These are phyloP conservation scores for Neonothopanus nambi DNA, from an alignment of 1,284 basidiomycete genomes.

Conservation along the genomic window DNA sequence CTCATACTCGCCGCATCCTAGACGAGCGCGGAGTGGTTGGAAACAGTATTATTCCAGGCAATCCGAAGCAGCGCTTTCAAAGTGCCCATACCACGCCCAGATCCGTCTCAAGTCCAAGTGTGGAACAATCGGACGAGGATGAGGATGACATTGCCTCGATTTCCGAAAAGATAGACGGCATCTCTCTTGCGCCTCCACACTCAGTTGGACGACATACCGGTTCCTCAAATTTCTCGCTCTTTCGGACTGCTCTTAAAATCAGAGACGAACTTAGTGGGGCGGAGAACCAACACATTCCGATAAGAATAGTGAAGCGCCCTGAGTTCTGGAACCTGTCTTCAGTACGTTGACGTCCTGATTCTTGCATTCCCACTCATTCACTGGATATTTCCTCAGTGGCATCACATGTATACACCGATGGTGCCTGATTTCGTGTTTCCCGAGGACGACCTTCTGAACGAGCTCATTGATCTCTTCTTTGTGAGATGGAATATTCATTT, in stretches of 20 bases:
- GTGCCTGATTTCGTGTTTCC: slow-evolving; percentile 29
- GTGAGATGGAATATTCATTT: slow-evolving; percentile 36
- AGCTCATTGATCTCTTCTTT: slow-evolving; percentile 51
- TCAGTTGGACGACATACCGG: slow-evolving; percentile 43
- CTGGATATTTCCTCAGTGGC: slow-evolving; percentile 6
- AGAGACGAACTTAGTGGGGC: slow-evolving; percentile 3
- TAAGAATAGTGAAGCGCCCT: slow-evolving; percentile 1
- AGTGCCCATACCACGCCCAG: not conserved
- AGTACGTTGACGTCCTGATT: slow-evolving; percentile 5
- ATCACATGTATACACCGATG: not conserved
- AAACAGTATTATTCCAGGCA: not conserved
- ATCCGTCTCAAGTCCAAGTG: slow-evolving; percentile 24
- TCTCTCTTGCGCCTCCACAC: not conserved
- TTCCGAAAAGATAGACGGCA: not conserved
- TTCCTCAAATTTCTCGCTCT: slow-evolving; percentile 40
- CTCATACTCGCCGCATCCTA: too few species aligned
- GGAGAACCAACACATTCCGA: slow-evolving; percentile 38
- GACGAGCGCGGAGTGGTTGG: too few species aligned
- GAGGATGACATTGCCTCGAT: not conserved
- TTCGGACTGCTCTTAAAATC: slow-evolving; percentile 17
- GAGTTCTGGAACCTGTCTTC: slow-evolving; percentile 6
- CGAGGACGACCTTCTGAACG: slow-evolving; percentile 36
- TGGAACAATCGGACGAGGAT: slow-evolving; percentile 25
- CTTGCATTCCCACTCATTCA: not conserved
- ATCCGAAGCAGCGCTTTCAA: not conserved